phyloP scores from a whole-genome alignment of 2,329 filamentous ascomycete genomes.

The Paecilomyces dactylethromorphus region DNA sequence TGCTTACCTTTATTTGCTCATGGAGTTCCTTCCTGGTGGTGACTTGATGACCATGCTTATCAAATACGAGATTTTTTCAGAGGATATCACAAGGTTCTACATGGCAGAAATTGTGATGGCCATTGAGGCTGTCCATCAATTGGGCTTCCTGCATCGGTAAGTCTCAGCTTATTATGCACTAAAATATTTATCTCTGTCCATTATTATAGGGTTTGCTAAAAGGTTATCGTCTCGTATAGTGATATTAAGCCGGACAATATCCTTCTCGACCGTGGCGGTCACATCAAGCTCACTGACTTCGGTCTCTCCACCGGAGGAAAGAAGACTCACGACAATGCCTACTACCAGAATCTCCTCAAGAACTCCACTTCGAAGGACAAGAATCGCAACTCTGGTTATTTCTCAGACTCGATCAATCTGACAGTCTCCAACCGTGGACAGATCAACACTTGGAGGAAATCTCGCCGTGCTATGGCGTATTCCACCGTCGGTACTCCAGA shows the following conservation, averaged over 20 bases:
- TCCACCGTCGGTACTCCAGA: conserved; percentile 97
- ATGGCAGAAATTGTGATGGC: conserved; percentile 97
- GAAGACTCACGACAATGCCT: conserved; percentile 94
- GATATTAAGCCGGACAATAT: conserved; percentile 99
- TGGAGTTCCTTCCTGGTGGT: conserved; percentile 97
- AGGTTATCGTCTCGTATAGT: conserved; percentile 40
- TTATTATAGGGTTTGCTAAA: not conserved
- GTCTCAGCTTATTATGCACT: conserved; percentile 22
- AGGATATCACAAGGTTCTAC: conserved; percentile 98
- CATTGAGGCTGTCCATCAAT: conserved; percentile 97
- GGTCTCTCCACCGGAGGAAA: conserved; percentile 97
- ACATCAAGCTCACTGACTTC: conserved; percentile 98
- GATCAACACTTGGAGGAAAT: conserved; percentile 98
- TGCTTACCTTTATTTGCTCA: conserved; percentile 96
- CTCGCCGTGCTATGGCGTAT: conserved; percentile 90
- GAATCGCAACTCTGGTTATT: conserved; percentile 87
- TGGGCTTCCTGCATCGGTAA: conserved; percentile 97
- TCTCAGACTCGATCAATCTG: conserved; percentile 89
- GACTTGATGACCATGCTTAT: conserved; percentile 99
- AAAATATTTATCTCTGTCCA: not conserved
- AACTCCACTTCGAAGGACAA: conserved; percentile 63
- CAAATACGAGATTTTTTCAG: conserved; percentile 99
- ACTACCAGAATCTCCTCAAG: conserved; percentile 93
- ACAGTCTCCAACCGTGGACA: conserved; percentile 96
- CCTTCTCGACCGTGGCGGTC: conserved; percentile 85